These are phyloP conservation scores for Trichoderma sp. DNA, from an alignment of 2,329 filamentous ascomycete species.

Conservation along the genomic window DNA sequence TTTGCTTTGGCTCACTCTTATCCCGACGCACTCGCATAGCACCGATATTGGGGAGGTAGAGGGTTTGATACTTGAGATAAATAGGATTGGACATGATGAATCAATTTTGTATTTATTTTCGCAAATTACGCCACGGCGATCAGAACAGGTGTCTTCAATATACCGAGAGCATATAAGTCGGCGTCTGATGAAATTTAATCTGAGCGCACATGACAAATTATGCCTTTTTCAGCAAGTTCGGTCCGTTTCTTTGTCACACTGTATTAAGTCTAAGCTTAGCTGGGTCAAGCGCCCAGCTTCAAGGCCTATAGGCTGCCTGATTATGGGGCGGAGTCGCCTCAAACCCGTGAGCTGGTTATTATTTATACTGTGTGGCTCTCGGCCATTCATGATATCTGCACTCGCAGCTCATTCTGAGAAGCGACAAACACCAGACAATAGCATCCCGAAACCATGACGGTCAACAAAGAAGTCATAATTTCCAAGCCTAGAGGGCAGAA, in stretches of 20 bases:
- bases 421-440: neutral
- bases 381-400: neutral
- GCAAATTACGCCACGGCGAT: neutral
- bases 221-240: neutral
- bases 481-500: neutral
- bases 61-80: neutral
- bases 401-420: neutral
- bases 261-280: neutral
- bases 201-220: neutral
- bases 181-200: neutral
- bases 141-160: neutral
- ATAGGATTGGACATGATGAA: neutral
- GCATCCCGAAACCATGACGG: neutral
- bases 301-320: neutral
- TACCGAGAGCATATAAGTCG: neutral
- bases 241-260: neutral
- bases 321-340: neutral
- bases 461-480: neutral
- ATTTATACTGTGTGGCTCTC: neutral
- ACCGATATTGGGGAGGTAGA: neutral
- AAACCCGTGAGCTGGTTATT: too few relatives aligned
- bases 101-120: neutral
- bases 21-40: neutral
- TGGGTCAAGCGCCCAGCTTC: neutral
- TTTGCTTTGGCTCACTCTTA: neutral